Evolutionary conservation across 495 filamentous ascomycete species (phyloP), one percentile per base, ranked within the genome.

Genomic region (Neurospora sp.): DNA sequence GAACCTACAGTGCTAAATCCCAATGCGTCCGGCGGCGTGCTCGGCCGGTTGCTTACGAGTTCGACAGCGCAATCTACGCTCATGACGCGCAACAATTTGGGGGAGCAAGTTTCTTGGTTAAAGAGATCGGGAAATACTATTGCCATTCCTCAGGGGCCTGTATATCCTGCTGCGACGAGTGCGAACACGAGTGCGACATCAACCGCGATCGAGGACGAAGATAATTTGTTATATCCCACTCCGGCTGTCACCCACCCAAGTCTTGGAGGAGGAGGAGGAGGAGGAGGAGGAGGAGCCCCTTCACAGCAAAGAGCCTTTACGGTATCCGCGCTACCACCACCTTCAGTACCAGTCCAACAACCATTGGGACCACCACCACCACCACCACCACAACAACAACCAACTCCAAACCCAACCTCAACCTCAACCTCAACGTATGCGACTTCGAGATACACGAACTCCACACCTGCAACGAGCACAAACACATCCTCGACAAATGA

Each of bases 71-170:
- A 66, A 35, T 66, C 54, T 0, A 66, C 54, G 27, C 54, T 66
- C 78, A 92, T 92, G 90, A 91, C 90, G 84, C 84, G 83, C 80
- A 87, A 91, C 81, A 66, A 66, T 18, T 14, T 14, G 37, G 23
- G 70, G 40, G 75, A 75, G 73, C 76, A 76, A 27, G 69, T 77
- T 70, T 62, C 71, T 14, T 79, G 77, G 76, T 70, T 78, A 2
- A 66, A 9, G 5, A 66, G 27, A 18, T 66, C 54, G 27, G 54
- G 54, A 66, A 66, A 66, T 66, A 16, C 54, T 3, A 18, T 66
- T 66, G 27, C 6, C 27, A 18, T 66, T 31, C 54, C 54, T 1
- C 1, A 18, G 6, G 54, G 54, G 27, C 54, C 54, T 9, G 54
- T 66, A 16, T 66, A 66, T 35, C 54, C 54, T 66, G 54, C 54